A percentile compares a stretch with the other conserved stretches of the same genome.
Evolutionary conservation across 2,329 filamentous ascomycete species (phyloP).

Genomic region (Pyricularia pennisetigena): DNA sequence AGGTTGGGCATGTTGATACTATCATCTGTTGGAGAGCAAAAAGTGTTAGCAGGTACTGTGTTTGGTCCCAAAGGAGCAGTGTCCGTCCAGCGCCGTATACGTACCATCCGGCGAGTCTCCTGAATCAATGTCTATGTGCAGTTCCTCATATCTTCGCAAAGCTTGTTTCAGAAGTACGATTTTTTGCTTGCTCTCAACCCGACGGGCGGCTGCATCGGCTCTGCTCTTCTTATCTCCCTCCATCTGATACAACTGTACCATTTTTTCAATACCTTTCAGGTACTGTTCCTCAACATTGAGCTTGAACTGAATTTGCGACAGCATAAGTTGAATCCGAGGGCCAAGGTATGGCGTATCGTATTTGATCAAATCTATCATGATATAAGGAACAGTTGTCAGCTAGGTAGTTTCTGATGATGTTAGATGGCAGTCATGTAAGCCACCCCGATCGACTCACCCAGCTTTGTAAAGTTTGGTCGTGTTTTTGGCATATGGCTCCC

Average conservation of each 20-base stretch:
- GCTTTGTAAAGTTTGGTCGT: constrained; percentile 87
- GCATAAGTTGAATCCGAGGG: constrained; percentile 96
- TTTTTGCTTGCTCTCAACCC: constrained; percentile 95
- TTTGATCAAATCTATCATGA: constrained; percentile 77
- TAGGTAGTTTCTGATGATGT: neutral
- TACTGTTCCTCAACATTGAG: constrained; percentile 98
- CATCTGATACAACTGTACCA: constrained; percentile 95
- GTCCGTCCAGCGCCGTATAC: constrained; percentile 16
- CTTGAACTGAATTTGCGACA: constrained; percentile 98
- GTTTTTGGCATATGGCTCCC: constrained; percentile 59
- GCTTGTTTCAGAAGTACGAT: constrained; percentile 93
- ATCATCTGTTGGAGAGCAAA: constrained; percentile 54
- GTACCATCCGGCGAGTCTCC: constrained; percentile 72
- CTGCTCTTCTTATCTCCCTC: constrained; percentile 95
- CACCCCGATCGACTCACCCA: constrained; percentile 52
- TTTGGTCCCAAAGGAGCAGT: too few relatives aligned
- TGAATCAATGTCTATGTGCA: constrained; percentile 86
- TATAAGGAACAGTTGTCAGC: neutral
- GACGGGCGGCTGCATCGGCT: constrained; percentile 79
- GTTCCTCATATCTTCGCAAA: constrained; percentile 90
- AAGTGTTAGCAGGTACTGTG: constrained; percentile 15
- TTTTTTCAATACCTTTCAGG: constrained; percentile 97
- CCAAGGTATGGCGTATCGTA: constrained; percentile 94
- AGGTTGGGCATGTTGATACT: constrained; percentile 93
- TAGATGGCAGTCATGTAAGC: too few relatives aligned